Evolutionary conservation across 2,329 filamentous ascomycete species (phyloP).

Genomic region (Talaromyces islandicus): DNA sequence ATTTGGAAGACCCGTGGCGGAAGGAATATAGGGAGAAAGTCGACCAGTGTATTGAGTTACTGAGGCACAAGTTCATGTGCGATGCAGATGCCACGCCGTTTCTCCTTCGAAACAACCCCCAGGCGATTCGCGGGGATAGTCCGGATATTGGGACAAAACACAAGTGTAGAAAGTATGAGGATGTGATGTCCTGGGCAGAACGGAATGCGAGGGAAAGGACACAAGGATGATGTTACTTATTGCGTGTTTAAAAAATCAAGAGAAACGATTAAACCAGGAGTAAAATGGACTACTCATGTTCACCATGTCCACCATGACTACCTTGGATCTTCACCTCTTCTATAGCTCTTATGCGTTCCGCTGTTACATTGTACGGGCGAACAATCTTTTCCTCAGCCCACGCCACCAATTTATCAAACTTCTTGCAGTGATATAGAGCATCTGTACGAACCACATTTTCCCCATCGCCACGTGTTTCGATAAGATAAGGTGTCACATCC

Average conservation of each 20-base stretch:
- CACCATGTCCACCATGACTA: neutral
- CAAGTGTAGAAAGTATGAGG: slow-evolving; percentile 1
- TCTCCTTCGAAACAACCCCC: neutral
- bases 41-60: slow-evolving; percentile 2
- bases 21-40: neutral
- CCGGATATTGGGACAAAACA: slow-evolving; percentile 1
- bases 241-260: neutral
- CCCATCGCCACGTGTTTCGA: neutral
- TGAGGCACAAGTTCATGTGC: neutral
- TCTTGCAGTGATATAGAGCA: neutral
- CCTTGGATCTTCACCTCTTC: neutral
- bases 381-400: neutral
- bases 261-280: neutral
- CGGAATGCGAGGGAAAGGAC: neutral
- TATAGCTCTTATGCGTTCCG: neutral
- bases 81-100: slow-evolving; percentile 3
- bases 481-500: slow-evolving; percentile 2
- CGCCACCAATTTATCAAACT: neutral
- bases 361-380: neutral
- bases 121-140: neutral
- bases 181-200: neutral
- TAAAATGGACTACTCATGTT: neutral
- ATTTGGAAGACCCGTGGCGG: neutral
- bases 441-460: neutral
- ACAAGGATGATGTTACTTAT: neutral